A percentile compares a stretch with the other conserved stretches of the same genome.
Evolutionary conservation across 2,329 filamentous ascomycete genomes (phyloP).

Genomic region (Cordyceps cicadae): DNA sequence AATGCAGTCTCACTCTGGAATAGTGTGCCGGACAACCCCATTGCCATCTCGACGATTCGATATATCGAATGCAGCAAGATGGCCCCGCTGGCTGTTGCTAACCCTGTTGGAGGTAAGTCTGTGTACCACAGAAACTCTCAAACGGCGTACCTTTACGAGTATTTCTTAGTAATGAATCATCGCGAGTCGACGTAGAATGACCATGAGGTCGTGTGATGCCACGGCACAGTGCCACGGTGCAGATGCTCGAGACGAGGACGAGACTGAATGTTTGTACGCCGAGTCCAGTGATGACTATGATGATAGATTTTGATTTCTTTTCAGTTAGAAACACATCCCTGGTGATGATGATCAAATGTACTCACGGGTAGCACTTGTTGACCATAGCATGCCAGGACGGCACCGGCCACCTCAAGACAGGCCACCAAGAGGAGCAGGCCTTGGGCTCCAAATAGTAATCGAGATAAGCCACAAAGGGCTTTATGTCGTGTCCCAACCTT

Average conservation of each 20-base stretch:
- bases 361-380: background rate
- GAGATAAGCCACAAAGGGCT: too few species aligned
- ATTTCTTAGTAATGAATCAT: background rate
- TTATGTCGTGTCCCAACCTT: too few species aligned
- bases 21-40: background rate
- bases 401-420: background rate
- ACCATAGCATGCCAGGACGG: background rate
- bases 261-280: background rate
- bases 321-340: background rate
- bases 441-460: background rate
- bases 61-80: background rate
- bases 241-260: background rate
- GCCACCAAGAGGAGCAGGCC: background rate
- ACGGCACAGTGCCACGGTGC: background rate
- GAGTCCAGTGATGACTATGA: background rate
- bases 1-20: slow-evolving; percentile 5
- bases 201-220: background rate
- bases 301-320: background rate
- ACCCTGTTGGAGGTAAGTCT: background rate
- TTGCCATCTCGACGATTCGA: slow-evolving; percentile 5
- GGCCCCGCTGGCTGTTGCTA: background rate
- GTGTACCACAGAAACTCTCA: too few species aligned
- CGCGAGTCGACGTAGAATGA: background rate
- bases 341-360: background rate
- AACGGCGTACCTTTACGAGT: background rate